Conservation (phyloP, 805 yeast species). For the Priceomyces medius region DNA sequence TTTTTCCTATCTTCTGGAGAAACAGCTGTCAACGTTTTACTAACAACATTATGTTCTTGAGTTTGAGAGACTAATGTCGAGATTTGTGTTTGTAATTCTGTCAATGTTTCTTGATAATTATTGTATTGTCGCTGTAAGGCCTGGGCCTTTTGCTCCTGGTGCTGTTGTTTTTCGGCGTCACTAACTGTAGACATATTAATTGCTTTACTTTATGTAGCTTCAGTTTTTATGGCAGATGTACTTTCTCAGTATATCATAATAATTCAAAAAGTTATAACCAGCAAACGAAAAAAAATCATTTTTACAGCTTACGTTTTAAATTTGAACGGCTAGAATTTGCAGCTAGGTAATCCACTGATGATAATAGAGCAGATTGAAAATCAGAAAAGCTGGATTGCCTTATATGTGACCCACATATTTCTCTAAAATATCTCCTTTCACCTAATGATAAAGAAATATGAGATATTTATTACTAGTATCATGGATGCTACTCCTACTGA, state of each 20-base stretch:
- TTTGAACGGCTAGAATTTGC: neutral
- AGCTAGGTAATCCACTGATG: neutral
- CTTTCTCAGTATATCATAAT: neutral
- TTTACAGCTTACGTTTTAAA: neutral
- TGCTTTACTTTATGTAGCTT: no score
- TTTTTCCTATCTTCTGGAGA: conserved; percentile 37
- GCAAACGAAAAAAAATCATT: neutral
- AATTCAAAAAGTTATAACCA: neutral
- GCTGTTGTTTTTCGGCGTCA: conserved; percentile 15
- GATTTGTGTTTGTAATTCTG: conserved; percentile 39
- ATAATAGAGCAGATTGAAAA: neutral
- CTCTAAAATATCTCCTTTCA: neutral
- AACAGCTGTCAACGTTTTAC: conserved; percentile 36
- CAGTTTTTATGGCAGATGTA: no score
- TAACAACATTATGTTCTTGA: conserved; percentile 43
- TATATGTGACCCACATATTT: neutral
- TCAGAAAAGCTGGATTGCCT: neutral
- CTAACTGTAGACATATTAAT: conserved; percentile 5
- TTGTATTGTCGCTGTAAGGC: conserved; percentile 43
- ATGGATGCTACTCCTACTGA: neutral
- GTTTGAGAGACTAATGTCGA: conserved; percentile 34
- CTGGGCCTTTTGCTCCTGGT: conserved; percentile 36
- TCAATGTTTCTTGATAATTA: conserved; percentile 35
- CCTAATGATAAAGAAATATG: neutral
- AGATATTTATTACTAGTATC: neutral